Evolutionary conservation across 2,329 filamentous ascomycete genomes (phyloP), one percentile per base, ranked within the genome.

Genomic region (Verruconis gallopava): DNA sequence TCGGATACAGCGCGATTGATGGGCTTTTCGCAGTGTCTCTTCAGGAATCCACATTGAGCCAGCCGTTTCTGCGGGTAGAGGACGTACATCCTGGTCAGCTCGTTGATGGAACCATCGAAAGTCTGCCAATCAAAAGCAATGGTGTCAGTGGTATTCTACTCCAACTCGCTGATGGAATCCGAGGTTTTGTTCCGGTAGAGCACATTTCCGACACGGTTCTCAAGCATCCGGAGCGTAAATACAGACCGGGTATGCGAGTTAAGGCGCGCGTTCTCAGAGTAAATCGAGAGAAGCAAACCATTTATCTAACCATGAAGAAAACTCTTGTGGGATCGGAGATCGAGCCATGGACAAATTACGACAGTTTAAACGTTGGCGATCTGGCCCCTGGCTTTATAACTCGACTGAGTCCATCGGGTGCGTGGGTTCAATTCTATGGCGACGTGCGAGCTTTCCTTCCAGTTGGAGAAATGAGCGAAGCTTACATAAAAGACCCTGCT

Each of bases 401-500:
- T 50, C 93, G 82, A 48, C 68, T 98, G 9, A 69, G 85, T 44
- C 63, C 73, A 3, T 76, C 77, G 41, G 91, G 91, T 45, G 91
- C 91, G 9, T 76, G 89, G 14, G 81, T 98, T 41, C 85, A 93
- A 56, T 98, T 96, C 62, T 98, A 93, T 54, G 85, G 85, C 14
- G 64, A 70, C 5, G 69, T 98, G 15, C 76, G 77, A 49, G 93
- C 82, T 5, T 98, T 93, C 65, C 70, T 98, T 42, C 91, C 91
- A 2, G 79, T 93, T 1, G 84, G 84, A 1, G 89, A 98, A 62
- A 98, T 98, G 91, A 96, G 91, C 57, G 91, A 98, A 58, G 86
- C 88, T 9, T 95, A 81, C 55, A 95, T 98, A 53, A 75, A 81
- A 50, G 83, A 95, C 54, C 86, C 91, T 3, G 76, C 75, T 36